Conservation (phyloP, 768 basidiomycete species). For the Arthromyces matolae region DNA sequence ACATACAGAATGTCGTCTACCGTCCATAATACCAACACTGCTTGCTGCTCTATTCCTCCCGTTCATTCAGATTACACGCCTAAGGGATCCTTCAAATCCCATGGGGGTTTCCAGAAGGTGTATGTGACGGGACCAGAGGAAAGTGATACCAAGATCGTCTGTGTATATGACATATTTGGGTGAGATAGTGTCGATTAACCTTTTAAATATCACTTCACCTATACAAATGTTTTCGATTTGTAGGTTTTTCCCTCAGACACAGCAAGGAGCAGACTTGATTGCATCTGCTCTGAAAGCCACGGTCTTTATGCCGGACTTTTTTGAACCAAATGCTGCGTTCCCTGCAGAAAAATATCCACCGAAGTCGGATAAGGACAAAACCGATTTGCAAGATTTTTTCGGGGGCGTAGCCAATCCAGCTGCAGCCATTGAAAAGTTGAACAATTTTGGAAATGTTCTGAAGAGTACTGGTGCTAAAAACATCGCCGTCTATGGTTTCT, state of each 20-base stretch:
- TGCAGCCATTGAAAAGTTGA: conserved; percentile 36
- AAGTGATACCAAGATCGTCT: conserved; percentile 50
- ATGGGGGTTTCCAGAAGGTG: conserved; percentile 47
- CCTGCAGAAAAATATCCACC: conserved; percentile 50
- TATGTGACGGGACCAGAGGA: conserved; percentile 48
- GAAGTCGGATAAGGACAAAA: conserved; percentile 47
- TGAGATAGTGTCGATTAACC: conserved; percentile 17
- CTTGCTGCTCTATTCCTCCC: conserved; percentile 55
- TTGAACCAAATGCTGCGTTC: conserved; percentile 50
- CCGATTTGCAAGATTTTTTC: conserved; percentile 55
- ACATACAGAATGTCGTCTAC: conserved; percentile 33
- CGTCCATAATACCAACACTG: conserved; percentile 37
- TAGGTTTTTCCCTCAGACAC: conserved; percentile 59
- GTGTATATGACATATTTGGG: conserved; percentile 66
- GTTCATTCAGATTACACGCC: conserved; percentile 50
- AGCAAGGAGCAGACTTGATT: conserved; percentile 64
- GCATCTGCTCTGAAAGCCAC: conserved; percentile 47
- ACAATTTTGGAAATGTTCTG: conserved; percentile 36
- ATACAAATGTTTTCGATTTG: neutral
- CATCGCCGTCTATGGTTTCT: conserved; percentile 52
- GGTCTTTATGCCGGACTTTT: conserved; percentile 68
- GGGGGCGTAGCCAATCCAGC: conserved; percentile 45
- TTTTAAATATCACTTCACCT: neutral
- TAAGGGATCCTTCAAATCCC: conserved; percentile 44
- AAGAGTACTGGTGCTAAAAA: conserved; percentile 40